Percentiles rank a stretch among this genome's conserved stretches.
These are phyloP conservation scores for Lactarius psammicola DNA, from an alignment of 768 basidiomycete species.

Conservation along the genomic window DNA sequence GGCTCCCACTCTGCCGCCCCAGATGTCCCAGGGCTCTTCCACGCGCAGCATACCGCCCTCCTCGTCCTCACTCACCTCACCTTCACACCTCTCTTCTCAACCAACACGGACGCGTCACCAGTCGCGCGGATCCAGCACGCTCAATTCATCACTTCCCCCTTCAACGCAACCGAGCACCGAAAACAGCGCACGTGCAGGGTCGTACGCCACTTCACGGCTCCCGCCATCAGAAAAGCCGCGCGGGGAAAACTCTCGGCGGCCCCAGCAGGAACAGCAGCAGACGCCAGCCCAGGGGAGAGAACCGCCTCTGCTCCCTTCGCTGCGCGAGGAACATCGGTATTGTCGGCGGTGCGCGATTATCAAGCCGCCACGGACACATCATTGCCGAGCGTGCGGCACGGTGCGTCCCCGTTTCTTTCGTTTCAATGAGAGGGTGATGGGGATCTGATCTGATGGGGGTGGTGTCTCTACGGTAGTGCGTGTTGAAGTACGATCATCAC, in stretches of 20 bases:
- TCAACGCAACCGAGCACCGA: slow-evolving; percentile 5
- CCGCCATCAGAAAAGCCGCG: slow-evolving; percentile 1
- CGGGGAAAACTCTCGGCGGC: background rate
- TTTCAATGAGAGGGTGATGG: background rate
- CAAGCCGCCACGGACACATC: slow-evolving; percentile 76
- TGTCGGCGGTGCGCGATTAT: slow-evolving; percentile 61
- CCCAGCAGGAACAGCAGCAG: background rate
- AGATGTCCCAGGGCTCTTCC: slow-evolving; percentile 15
- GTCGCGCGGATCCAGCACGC: slow-evolving; percentile 14
- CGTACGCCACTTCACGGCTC: background rate
- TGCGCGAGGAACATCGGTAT: slow-evolving; percentile 65
- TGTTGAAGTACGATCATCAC: slow-evolving; percentile 85
- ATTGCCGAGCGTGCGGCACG: slow-evolving; percentile 80
- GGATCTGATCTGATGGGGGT: background rate
- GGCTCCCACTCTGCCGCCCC: slow-evolving; percentile 4
- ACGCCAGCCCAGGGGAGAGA: slow-evolving; percentile 16
- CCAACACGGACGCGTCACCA: slow-evolving; percentile 8
- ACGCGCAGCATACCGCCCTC: slow-evolving; percentile 24
- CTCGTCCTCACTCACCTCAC: slow-evolving; percentile 15
- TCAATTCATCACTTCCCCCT: slow-evolving; percentile 4
- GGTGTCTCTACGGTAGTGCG: slow-evolving; percentile 49
- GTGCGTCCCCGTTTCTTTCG: slow-evolving; percentile 43
- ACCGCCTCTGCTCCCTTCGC: slow-evolving; percentile 45
- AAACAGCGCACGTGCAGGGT: background rate
- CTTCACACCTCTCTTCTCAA: background rate